phyloP scores from a whole-genome alignment of 257 asterid species.

The Fraxinus quadrangulata region DNA sequence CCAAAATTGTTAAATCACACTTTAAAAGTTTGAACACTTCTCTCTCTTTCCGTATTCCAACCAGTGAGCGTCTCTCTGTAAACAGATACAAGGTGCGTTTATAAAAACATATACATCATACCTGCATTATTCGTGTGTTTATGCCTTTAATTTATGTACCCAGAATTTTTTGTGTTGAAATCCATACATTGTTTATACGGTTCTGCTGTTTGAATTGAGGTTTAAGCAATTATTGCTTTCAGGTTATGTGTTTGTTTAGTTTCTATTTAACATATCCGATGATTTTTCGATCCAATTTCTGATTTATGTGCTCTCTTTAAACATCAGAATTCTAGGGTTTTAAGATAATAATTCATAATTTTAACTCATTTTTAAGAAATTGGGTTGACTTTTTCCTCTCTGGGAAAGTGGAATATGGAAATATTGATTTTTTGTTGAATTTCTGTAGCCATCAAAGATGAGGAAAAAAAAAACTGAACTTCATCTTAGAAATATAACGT shows the following conservation, averaged over 20 bases:
- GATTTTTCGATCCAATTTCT: not conserved
- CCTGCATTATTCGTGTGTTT: conserved; percentile 17
- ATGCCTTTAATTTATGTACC: conserved; percentile 1
- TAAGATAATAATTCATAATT: not conserved
- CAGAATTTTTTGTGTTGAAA: conserved; percentile 5
- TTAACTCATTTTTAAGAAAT: conserved; percentile 2
- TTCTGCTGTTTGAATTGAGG: conserved; percentile 8
- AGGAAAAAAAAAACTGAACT: not conserved
- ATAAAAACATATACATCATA: not conserved
- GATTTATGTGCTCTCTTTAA: not conserved
- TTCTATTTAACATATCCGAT: conserved; percentile 5
- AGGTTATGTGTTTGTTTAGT: conserved; percentile 29
- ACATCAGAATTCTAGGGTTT: not conserved
- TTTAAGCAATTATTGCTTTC: conserved; percentile 10
- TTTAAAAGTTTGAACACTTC: not conserved
- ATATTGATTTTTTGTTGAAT: not conserved
- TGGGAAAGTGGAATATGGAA: conserved; percentile 13
- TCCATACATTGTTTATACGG: conserved; percentile 2
- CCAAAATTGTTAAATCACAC: not conserved
- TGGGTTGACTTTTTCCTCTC: not conserved
- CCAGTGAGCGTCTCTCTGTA: conserved; percentile 13
- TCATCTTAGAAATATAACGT: not conserved
- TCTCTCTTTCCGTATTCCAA: conserved; percentile 7
- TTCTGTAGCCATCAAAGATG: not conserved
- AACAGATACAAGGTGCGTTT: conserved; percentile 22